Evolutionary conservation across 2,329 filamentous ascomycete genomes (phyloP).

Genomic region (Plectosphaerella cucumerina): DNA sequence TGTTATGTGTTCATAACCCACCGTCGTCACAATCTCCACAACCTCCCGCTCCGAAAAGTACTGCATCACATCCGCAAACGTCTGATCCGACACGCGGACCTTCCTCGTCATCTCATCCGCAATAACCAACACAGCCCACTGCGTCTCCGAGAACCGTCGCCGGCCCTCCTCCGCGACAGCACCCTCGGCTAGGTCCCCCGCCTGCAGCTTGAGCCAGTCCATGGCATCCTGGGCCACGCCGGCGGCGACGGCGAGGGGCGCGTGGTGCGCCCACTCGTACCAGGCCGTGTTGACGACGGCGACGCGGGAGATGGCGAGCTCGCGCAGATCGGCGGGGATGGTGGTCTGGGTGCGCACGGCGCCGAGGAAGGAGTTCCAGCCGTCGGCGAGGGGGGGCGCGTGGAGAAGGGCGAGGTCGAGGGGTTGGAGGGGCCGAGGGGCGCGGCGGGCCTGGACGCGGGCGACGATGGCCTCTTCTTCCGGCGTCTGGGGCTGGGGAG

Average conservation of each 20-base stretch:
- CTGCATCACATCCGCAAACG: conserved; percentile 60
- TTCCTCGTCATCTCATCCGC: conserved; percentile 80
- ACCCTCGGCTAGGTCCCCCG: conserved; percentile 9
- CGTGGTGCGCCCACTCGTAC: conserved; percentile 83
- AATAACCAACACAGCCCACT: conserved; percentile 68
- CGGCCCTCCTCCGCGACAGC: conserved; percentile 21
- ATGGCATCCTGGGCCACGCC: conserved; percentile 52
- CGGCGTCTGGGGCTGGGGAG: conserved; percentile 36
- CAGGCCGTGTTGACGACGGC: conserved; percentile 76
- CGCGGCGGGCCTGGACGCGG: conserved; percentile 61
- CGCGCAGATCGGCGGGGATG: conserved; percentile 55
- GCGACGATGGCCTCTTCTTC: conserved; percentile 54
- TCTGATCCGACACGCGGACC: conserved; percentile 63
- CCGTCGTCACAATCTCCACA: conserved; percentile 76
- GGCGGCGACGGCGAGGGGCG: conserved; percentile 58
- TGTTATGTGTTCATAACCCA: conserved; percentile 28
- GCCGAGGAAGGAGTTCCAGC: conserved; percentile 68
- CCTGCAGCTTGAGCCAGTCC: conserved; percentile 33
- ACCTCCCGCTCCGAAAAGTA: conserved; percentile 67
- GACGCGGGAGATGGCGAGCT: conserved; percentile 77
- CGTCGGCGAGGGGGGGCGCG: conserved; percentile 68
- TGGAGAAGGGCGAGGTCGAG: conserved; percentile 77
- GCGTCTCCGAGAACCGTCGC: conserved; percentile 40
- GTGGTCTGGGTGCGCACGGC: conserved; percentile 52
- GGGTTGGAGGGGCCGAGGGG: conserved; percentile 65